Base-by-base conservation (phyloP, 371 early-diverging fungal species). In the Mucor indicus region DNA sequence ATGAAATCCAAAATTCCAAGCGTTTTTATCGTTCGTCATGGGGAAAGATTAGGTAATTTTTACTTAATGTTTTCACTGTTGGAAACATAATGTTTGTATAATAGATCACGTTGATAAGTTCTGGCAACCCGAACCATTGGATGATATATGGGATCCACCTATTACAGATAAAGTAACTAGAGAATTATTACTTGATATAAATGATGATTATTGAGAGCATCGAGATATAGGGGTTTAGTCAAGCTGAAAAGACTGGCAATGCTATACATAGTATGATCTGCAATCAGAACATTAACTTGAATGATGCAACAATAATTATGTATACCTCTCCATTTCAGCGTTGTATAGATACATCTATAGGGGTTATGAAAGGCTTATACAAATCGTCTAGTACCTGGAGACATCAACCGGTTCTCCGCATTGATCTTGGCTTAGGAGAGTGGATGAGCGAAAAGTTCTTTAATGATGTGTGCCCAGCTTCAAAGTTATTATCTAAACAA, bases 261-360 rank as follows among this genome's bases (percentile, higher is more conserved):
- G 32, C 56, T 12, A 40, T 70, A 12, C 48, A 45, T 9, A 38
- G 59, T 16, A 36, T 65, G 15, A 47, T 62, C 33, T 30, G 47
- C 8, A 55, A 62, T 21, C 46, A 60, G 11, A 41, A 42, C 11
- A 41, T 68, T 21, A 55, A 69, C 33, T 15, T 48, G 20, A 25
- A 44, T 16, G 52, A 17, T 3, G 38, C 62, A 8, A 47, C 45
- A 4, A 42, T 75, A 20, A 48, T 75, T 12, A 44, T 75, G 13
- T 66, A 71, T 22, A 62, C 64, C 8, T 75, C 75, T 12, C 75
- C 75, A 24, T 75, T 75, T 32, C 75, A 66, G 29, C 66, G 75
- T 27, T 75, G 75, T 22, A 56, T 75, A 16, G 75, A 75, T 22
- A 75, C 75, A 5, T 48, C 64, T 2, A 46, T 69, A 29, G 71